These are phyloP conservation scores for Ichthyophonus hoferi DNA, from an alignment of 208 protist genomes.

Conservation along the genomic window DNA sequence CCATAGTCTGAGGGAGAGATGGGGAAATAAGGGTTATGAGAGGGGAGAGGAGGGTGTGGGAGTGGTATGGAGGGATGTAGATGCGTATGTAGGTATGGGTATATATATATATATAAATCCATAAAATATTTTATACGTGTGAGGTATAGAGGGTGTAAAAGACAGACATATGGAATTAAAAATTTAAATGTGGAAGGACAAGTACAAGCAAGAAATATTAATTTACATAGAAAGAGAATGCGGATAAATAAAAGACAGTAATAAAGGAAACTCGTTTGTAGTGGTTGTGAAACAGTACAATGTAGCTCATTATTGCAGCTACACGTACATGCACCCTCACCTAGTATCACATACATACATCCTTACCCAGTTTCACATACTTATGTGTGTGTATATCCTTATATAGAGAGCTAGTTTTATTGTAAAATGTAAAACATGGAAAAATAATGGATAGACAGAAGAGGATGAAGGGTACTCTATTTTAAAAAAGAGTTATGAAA, in stretches of 20 bases:
- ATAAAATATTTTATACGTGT: neutral
- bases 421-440: neutral
- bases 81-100: neutral
- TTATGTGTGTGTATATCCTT: no score
- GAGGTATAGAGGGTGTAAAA: neutral
- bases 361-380: no score
- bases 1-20: conserved; percentile 33
- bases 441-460: no score
- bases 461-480: no score
- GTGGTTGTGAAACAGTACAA: neutral
- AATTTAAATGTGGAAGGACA: neutral
- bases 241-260: neutral
- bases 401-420: neutral
- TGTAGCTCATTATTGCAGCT: no score
- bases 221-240: neutral
- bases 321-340: no score
- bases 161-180: neutral
- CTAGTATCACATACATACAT: no score
- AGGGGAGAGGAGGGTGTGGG: neutral
- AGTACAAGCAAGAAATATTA: no score
- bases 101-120: neutral
- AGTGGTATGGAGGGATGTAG: neutral
- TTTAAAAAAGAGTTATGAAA: no score
- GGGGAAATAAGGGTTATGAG: neutral
- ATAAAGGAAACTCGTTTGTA: neutral